These are phyloP conservation scores for Cyanidioschyzon merolae DNA, from an alignment of 23 red algal genomes.

Conservation along the genomic window DNA sequence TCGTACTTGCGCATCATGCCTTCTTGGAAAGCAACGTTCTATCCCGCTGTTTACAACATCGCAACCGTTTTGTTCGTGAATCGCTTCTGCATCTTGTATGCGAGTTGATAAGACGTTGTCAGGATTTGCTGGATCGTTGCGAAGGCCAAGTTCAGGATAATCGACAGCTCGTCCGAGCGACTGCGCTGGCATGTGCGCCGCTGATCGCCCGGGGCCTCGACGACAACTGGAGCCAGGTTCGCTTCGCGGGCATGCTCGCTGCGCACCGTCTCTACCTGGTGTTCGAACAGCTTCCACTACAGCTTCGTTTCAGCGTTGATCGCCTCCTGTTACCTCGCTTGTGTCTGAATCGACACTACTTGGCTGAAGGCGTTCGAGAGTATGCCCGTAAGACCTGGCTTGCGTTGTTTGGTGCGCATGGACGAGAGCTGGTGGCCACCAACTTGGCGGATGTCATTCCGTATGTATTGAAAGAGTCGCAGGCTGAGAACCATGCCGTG, in stretches of 20 bases:
- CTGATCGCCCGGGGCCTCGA: constrained; percentile 44
- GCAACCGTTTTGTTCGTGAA: constrained; percentile 92
- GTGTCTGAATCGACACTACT: constrained; percentile 93
- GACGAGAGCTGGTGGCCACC: constrained; percentile 31
- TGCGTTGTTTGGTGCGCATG: constrained; percentile 29
- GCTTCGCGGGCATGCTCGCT: constrained; percentile 24
- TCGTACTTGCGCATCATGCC: not conserved
- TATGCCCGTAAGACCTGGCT: constrained; percentile 57
- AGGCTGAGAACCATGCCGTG: constrained; percentile 92
- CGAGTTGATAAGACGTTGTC: constrained; percentile 6
- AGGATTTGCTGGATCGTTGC: constrained; percentile 6
- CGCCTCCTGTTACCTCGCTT: constrained; percentile 58
- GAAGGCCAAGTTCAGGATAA: not conserved
- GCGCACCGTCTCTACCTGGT: constrained; percentile 5
- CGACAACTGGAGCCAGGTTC: constrained; percentile 99
- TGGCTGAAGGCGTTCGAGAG: constrained; percentile 78
- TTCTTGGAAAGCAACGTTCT: not conserved
- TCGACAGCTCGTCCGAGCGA: constrained; percentile 2
- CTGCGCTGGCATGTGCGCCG: not conserved
- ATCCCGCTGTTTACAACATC: constrained; percentile 14
- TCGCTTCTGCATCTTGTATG: constrained; percentile 39
- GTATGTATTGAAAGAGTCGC: constrained; percentile 52
- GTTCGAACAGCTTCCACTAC: not conserved
- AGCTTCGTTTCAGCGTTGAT: constrained; percentile 21
- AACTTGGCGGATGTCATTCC: constrained; percentile 31